Percentiles rank a stretch among this genome's conserved stretches.
These are phyloP conservation scores for Cynanchum wilfordii DNA, from an alignment of 257 asterid species.

Conservation along the genomic window DNA sequence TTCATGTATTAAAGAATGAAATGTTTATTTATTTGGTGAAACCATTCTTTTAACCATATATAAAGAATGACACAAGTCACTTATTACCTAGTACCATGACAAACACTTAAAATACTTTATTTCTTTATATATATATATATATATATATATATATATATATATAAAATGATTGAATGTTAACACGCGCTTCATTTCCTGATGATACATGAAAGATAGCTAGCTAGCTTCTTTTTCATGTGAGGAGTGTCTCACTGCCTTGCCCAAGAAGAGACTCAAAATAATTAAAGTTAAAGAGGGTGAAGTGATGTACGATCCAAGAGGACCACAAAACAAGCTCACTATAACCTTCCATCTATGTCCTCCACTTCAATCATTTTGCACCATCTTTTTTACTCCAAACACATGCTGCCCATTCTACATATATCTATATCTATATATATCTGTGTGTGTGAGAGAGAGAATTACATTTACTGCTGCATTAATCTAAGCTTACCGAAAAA, in stretches of 20 bases:
- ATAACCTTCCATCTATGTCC: neutral
- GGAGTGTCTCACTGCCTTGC: conserved; percentile 12
- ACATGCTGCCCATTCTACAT: conserved; percentile 19
- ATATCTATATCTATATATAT: too few species aligned
- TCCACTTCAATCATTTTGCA: conserved; percentile 19
- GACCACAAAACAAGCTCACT: conserved; percentile 14
- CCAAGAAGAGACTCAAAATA: conserved; percentile 17
- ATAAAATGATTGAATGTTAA: neutral
- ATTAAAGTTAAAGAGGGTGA: conserved; percentile 20
- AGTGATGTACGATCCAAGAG: conserved; percentile 6
- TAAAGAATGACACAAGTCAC: too few species aligned
- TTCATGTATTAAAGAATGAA: too few species aligned
- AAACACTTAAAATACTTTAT: too few species aligned
- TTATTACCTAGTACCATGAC: too few species aligned
- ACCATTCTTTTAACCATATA: too few species aligned
- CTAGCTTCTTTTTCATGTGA: neutral
- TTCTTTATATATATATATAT: too few species aligned
- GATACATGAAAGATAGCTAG: too few species aligned
- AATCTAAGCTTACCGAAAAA: neutral
- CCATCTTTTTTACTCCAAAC: conserved; percentile 16
- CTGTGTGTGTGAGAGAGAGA: neutral
- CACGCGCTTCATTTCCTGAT: neutral
- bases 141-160: too few species aligned
- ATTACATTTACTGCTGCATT: neutral
- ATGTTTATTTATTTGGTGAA: too few species aligned